Evolutionary conservation across 805 yeast genomes (phyloP).

Genomic region (Ogataea nakhonphanomensis): DNA sequence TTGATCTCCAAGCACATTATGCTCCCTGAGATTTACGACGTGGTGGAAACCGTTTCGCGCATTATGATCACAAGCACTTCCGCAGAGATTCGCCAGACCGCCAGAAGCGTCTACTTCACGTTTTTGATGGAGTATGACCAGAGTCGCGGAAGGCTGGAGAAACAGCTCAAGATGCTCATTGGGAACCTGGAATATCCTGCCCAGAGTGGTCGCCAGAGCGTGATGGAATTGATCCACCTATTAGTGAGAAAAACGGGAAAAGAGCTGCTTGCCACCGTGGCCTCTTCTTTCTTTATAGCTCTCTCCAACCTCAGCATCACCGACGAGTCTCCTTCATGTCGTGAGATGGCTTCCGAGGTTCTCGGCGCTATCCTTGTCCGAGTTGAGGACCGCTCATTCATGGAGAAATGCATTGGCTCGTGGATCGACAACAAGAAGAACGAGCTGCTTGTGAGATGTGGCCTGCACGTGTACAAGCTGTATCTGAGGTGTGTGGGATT

Average conservation of each 20-base stretch:
- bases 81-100: slow-evolving; percentile 74
- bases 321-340: slow-evolving; percentile 74
- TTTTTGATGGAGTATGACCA: slow-evolving; percentile 94
- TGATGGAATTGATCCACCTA: slow-evolving; percentile 77
- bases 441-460: slow-evolving; percentile 59
- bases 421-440: slow-evolving; percentile 65
- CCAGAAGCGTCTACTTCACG: slow-evolving; percentile 78
- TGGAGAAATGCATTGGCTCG: slow-evolving; percentile 44
- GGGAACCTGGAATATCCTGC: slow-evolving; percentile 81
- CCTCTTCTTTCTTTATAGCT: slow-evolving; percentile 79
- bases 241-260: slow-evolving; percentile 63
- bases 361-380: slow-evolving; percentile 52
- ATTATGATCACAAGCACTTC: slow-evolving; percentile 90
- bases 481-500: slow-evolving; percentile 48
- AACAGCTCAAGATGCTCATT: slow-evolving; percentile 76
- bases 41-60: slow-evolving; percentile 73
- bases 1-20: slow-evolving; percentile 68
- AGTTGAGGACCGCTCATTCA: slow-evolving; percentile 33
- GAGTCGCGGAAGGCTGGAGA: slow-evolving; percentile 78
- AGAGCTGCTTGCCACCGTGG: slow-evolving; percentile 54
- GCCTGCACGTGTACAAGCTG: slow-evolving; percentile 68
- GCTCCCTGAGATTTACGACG: slow-evolving; percentile 87
- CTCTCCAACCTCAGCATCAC: slow-evolving; percentile 72
- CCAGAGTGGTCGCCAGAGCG: slow-evolving; percentile 82
- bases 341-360: slow-evolving; percentile 75